A percentile compares a stretch with the other conserved stretches of the same genome.
These are phyloP conservation scores for Fusarium chaquense DNA, from an alignment of 2,329 filamentous ascomycete genomes.

Conservation along the genomic window DNA sequence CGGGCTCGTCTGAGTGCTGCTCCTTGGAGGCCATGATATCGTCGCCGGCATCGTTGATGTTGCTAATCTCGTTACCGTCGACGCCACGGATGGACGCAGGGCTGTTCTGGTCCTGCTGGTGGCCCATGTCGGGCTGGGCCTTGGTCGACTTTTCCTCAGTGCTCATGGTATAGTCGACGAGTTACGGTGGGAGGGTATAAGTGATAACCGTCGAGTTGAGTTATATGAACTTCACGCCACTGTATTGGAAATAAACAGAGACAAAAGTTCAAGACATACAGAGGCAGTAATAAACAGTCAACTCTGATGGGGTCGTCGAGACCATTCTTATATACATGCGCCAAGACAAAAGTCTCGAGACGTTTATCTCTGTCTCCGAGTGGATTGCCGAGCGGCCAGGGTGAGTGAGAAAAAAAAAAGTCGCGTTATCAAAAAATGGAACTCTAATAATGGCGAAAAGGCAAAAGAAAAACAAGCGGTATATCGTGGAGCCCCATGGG, in stretches of 20 bases:
- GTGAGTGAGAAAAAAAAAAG: neutral
- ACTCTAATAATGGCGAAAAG: neutral
- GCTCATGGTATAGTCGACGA: slow-evolving; percentile 11
- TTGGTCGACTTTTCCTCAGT: slow-evolving; percentile 26
- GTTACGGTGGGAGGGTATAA: neutral
- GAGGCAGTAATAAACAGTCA: slow-evolving; percentile 6
- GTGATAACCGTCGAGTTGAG: neutral
- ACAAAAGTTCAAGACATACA: neutral
- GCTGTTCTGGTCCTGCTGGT: slow-evolving; percentile 13
- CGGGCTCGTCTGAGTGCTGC: slow-evolving; percentile 30
- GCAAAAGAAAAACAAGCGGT: slow-evolving; percentile 8
- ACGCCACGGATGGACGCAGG: slow-evolving; percentile 23
- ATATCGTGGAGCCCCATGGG: slow-evolving; percentile 41
- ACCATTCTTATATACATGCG: slow-evolving; percentile 31
- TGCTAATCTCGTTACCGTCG: slow-evolving; percentile 33
- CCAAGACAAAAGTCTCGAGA: slow-evolving; percentile 28
- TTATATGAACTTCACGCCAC: neutral
- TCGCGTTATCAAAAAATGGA: slow-evolving; percentile 23
- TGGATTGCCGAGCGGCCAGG: slow-evolving; percentile 5
- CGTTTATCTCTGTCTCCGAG: slow-evolving; percentile 18
- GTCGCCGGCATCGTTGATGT: slow-evolving; percentile 21
- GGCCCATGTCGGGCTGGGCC: slow-evolving; percentile 26
- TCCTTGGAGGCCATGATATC: slow-evolving; percentile 28
- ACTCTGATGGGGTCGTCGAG: neutral
- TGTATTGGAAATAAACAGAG: neutral